Conservation (phyloP, 2,329 filamentous ascomycete species). For the Nectriaceae sp. region DNA sequence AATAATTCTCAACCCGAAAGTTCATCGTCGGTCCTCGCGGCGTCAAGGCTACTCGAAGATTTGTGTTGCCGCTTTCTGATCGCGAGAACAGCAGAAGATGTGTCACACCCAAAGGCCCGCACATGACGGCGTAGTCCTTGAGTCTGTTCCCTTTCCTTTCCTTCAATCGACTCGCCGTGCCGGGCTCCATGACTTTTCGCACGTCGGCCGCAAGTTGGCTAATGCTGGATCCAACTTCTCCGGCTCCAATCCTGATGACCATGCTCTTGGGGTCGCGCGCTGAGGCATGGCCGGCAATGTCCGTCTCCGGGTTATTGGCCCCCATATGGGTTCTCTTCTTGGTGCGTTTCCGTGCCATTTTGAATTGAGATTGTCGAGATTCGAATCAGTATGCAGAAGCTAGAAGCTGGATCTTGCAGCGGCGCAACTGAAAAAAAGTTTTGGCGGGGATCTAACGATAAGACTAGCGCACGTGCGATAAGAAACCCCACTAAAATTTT, state of each 20-base stretch:
- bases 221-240: conserved; percentile 88
- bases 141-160: conserved; percentile 87
- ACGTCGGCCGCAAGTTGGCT: conserved; percentile 92
- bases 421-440: conserved; percentile 36
- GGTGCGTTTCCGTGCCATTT: conserved; percentile 77
- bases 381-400: neutral
- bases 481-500: conserved; percentile 37
- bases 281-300: conserved; percentile 61
- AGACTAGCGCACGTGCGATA: conserved; percentile 35
- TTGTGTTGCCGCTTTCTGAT: conserved; percentile 87
- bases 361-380: conserved; percentile 19
- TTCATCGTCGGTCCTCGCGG: conserved; percentile 91
- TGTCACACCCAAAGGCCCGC: conserved; percentile 87
- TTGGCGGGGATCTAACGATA: conserved; percentile 35
- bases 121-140: conserved; percentile 93
- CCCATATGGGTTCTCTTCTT: conserved; percentile 89
- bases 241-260: conserved; percentile 95
- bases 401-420: conserved; percentile 14
- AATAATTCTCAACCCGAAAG: conserved; percentile 94
- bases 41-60: conserved; percentile 82
- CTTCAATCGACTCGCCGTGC: conserved; percentile 85
- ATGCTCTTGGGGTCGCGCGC: conserved; percentile 86
- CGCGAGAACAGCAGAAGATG: conserved; percentile 93
- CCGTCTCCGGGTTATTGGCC: conserved; percentile 60
- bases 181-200: conserved; percentile 91